Conservation (phyloP, 1,139 yeast species). For the Petasospora rhodanensis region DNA sequence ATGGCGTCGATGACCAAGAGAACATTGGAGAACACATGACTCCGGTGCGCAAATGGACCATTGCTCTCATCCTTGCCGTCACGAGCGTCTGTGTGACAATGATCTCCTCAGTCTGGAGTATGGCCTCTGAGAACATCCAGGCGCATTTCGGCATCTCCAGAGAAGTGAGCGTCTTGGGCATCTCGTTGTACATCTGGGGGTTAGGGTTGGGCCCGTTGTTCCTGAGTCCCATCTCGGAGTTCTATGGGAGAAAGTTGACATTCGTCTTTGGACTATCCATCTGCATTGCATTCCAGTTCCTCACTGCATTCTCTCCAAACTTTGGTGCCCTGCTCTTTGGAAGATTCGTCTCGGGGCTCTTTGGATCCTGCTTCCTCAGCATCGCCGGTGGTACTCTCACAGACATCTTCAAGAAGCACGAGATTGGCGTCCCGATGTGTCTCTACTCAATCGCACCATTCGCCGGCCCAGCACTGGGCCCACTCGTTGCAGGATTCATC, state of each 20-base stretch:
- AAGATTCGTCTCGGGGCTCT: constrained; percentile 63
- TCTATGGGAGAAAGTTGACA: constrained; percentile 68
- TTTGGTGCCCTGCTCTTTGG: constrained; percentile 61
- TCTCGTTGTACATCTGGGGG: constrained; percentile 69
- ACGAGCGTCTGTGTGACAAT: constrained; percentile 45
- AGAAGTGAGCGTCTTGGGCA: constrained; percentile 58
- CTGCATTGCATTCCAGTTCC: constrained; percentile 57
- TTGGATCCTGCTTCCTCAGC: constrained; percentile 66
- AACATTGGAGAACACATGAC: constrained; percentile 40
- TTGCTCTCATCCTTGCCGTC: constrained; percentile 46
- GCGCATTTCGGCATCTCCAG: constrained; percentile 46
- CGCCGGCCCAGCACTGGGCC: constrained; percentile 72
- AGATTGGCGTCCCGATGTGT: constrained; percentile 67
- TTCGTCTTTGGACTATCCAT: constrained; percentile 55
- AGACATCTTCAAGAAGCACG: constrained; percentile 53
- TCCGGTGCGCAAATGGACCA: constrained; percentile 42
- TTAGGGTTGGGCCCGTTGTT: constrained; percentile 73
- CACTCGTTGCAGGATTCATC: constrained; percentile 62
- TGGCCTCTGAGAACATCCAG: constrained; percentile 45
- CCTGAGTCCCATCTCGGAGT: constrained; percentile 78
- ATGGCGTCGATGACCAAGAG: constrained; percentile 45
- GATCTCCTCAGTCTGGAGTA: constrained; percentile 54
- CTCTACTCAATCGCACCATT: constrained; percentile 70
- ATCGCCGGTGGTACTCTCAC: constrained; percentile 77
- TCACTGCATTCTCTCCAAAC: constrained; percentile 62